Conservation (phyloP, 2,329 filamentous ascomycete genomes). For the Pseudomassariella vexata region DNA sequence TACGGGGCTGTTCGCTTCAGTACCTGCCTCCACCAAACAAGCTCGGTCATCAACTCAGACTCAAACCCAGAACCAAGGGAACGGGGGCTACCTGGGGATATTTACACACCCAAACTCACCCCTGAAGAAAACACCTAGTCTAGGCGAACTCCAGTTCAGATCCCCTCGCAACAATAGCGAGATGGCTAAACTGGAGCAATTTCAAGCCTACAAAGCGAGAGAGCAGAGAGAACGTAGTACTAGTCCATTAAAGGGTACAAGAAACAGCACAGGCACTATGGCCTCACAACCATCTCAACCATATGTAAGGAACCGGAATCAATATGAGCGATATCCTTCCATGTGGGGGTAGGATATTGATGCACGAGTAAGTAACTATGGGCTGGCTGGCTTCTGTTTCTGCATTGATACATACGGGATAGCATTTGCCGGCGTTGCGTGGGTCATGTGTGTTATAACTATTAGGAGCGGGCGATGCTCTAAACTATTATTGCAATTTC, state of each 20-base stretch:
- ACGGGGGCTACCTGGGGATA: constrained; percentile 73
- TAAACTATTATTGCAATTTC: too few relatives aligned
- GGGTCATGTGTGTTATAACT: too few relatives aligned
- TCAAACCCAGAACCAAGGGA: constrained; percentile 12
- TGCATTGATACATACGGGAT: too few relatives aligned
- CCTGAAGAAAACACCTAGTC: constrained; percentile 66
- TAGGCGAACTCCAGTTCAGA: constrained; percentile 47
- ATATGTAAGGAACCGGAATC: constrained; percentile 17
- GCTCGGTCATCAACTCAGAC: constrained; percentile 7
- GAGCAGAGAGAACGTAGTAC: constrained; percentile 18
- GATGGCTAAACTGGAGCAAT: constrained; percentile 54
- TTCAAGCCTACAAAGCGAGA: constrained; percentile 17
- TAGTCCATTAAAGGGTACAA: constrained; percentile 20
- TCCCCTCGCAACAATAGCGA: constrained; percentile 56
- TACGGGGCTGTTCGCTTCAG: constrained; percentile 13
- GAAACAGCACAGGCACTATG: constrained; percentile 21
- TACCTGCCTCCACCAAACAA: constrained; percentile 12
- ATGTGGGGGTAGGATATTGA: constrained; percentile 28
- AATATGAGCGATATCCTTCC: constrained; percentile 26
- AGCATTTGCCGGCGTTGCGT: constrained; percentile 1
- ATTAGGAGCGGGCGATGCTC: too few relatives aligned
- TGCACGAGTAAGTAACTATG: too few relatives aligned
- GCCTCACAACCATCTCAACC: constrained; percentile 9
- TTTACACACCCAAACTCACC: constrained; percentile 78
- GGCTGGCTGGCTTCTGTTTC: too few relatives aligned